Evolutionary conservation across 1,284 basidiomycete species (phyloP), one percentile per base, ranked within the genome.

Genomic region (Fomitopsis pinicola): DNA sequence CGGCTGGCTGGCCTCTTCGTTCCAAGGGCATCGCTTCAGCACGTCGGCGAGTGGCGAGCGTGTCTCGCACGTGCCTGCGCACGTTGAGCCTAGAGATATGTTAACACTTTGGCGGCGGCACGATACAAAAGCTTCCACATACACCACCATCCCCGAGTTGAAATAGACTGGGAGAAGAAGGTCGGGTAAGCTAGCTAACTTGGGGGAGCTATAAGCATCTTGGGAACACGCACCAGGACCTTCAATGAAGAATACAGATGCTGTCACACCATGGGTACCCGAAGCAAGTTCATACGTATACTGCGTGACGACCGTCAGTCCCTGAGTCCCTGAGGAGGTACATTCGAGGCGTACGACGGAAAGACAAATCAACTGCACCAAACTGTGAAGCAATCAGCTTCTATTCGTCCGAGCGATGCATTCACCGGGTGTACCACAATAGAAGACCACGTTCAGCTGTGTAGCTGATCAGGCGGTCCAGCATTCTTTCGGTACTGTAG

Each of bases 11-110:
- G n/a, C n/a, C 10, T 6, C 42, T n/a, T 45, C n/a, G n/a, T 15
- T 45, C 42, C n/a, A 45, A 45, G 5, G 17, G 42, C 1, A 45
- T n/a, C 8, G 42, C 22, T 15, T 19, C 42, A 19, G 22, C 42
- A 22, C 2, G 15, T 36, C n/a, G 64, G 53, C 63, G 72, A 62
- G 68, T 64, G 3, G 86, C 48, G 10, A 33, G 48, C 28, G 6
- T 50, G 7, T 50, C 48, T 33, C 48, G 19, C 26, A 50, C 15
- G 15, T 50, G 48, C 26, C 28, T 28, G 6, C 48, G 48, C 22
- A 50, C 30, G 26, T 50, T 50, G 26, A 50, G 48, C 15, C 48
- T 50, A 17, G 9, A 28, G 12, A 17, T 50, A 22, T 33, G 26
- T 15, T n/a, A 15, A 33, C 14, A 15, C 26, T 10, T 9, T 17